These are phyloP conservation scores for Schoenoplectus triqueter DNA, from an alignment of 202 grass and related monocot genomes.

Conservation along the genomic window DNA sequence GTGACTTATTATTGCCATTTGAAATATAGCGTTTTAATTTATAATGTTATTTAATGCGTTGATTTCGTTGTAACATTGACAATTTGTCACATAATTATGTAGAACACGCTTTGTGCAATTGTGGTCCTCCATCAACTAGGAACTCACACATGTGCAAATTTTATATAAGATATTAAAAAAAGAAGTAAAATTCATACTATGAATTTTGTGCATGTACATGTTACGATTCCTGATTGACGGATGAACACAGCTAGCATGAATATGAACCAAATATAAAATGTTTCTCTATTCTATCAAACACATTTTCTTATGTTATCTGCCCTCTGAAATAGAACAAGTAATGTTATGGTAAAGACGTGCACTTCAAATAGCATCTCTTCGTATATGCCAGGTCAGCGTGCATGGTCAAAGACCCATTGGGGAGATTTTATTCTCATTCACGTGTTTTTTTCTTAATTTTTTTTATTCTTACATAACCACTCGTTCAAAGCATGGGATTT, in stretches of 20 bases:
- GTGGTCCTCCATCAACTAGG: neutral
- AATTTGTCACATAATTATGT: neutral
- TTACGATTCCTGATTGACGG: neutral
- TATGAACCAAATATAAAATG: neutral
- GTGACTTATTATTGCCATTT: neutral
- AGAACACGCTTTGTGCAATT: neutral
- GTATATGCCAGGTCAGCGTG: too few species aligned
- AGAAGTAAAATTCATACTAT: neutral
- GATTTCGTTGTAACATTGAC: neutral
- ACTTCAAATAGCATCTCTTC: neutral
- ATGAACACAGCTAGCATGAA: neutral
- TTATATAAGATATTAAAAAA: neutral
- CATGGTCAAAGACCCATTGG: neutral
- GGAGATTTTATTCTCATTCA: neutral
- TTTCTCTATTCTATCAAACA: neutral
- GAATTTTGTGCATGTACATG: neutral
- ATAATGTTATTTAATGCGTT: neutral
- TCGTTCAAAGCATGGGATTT: neutral
- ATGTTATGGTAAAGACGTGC: neutral
- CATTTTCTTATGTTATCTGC: too few species aligned
- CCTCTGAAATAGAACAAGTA: too few species aligned
- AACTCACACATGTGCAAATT: neutral
- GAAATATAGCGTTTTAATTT: neutral
- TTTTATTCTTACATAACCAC: neutral
- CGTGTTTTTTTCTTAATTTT: neutral